phyloP scores from a whole-genome alignment of 306 rosid genomes.

The Prinsepia uniflora region DNA sequence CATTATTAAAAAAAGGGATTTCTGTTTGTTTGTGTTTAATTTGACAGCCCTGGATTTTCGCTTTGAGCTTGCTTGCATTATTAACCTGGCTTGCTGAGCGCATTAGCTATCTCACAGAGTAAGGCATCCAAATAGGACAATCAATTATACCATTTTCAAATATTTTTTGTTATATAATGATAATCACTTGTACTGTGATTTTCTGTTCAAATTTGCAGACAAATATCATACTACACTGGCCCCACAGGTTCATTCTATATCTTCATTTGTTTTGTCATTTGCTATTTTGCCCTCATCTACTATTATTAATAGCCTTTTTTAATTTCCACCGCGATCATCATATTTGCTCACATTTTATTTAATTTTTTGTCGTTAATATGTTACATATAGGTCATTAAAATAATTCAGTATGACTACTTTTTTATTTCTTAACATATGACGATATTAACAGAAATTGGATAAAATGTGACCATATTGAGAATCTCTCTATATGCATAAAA shows the following conservation, averaged over 20 bases:
- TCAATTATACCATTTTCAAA: background rate
- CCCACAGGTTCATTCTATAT: slow-evolving; percentile 68
- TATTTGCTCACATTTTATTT: too few relatives aligned
- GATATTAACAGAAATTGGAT: too few relatives aligned
- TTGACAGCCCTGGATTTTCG: slow-evolving; percentile 74
- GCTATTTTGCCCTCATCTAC: too few relatives aligned
- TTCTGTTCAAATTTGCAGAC: slow-evolving; percentile 45
- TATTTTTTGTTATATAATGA: background rate
- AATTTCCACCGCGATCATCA: too few relatives aligned
- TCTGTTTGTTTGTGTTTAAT: background rate
- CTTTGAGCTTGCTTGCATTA: slow-evolving; percentile 71
- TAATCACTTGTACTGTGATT: background rate
- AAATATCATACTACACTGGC: slow-evolving; percentile 72
- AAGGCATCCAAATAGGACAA: slow-evolving; percentile 22
- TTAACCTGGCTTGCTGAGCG: slow-evolving; percentile 86
- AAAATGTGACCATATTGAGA: too few relatives aligned
- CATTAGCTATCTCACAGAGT: slow-evolving; percentile 91
- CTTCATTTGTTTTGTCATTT: background rate
- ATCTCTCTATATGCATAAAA: too few relatives aligned
- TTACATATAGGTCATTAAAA: too few relatives aligned
- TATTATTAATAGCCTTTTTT: too few relatives aligned
- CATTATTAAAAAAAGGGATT: background rate
- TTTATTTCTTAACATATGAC: too few relatives aligned
- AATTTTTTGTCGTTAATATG: too few relatives aligned
- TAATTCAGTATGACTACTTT: too few relatives aligned